These are phyloP conservation scores for Claviceps sp. DNA, from an alignment of 2,329 filamentous ascomycete genomes.

Conservation along the genomic window DNA sequence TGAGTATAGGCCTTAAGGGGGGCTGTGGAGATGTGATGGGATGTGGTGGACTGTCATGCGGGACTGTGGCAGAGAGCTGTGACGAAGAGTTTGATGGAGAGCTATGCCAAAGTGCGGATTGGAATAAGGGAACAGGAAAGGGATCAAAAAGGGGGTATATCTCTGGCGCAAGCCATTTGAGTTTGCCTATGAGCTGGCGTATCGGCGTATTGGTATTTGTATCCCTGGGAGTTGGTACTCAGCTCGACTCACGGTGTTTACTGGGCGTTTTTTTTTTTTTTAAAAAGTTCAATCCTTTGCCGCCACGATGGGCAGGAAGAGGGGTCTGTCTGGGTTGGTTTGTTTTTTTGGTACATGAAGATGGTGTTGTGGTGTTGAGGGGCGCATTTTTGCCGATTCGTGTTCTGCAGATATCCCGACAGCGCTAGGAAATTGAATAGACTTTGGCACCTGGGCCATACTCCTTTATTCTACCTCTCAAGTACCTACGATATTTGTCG, in stretches of 20 bases:
- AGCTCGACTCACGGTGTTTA: neutral
- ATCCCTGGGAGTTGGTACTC: neutral
- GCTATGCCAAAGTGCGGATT: too few species aligned
- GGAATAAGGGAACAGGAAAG: neutral
- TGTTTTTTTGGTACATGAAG: neutral
- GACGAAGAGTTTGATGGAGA: too few species aligned
- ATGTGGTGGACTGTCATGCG: too few species aligned
- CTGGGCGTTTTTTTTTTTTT: neutral
- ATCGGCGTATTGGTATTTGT: neutral
- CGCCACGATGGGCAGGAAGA: neutral
- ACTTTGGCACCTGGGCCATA: neutral
- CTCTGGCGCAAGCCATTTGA: neutral
- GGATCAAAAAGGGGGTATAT: neutral
- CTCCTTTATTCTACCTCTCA: neutral
- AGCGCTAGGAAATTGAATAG: neutral
- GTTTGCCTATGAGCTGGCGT: neutral
- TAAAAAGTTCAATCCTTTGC: neutral
- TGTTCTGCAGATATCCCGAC: neutral
- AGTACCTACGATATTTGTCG: too few species aligned
- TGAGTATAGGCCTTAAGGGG: slow-evolving; percentile 41
- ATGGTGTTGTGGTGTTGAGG: neutral
- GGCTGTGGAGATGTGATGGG: neutral
- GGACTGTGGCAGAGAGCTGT: too few species aligned
- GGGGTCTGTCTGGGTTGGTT: neutral
- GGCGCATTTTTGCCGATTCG: neutral